Base-by-base conservation (phyloP, 1,139 yeast genomes). In the Arxiozyma slooffiae region DNA sequence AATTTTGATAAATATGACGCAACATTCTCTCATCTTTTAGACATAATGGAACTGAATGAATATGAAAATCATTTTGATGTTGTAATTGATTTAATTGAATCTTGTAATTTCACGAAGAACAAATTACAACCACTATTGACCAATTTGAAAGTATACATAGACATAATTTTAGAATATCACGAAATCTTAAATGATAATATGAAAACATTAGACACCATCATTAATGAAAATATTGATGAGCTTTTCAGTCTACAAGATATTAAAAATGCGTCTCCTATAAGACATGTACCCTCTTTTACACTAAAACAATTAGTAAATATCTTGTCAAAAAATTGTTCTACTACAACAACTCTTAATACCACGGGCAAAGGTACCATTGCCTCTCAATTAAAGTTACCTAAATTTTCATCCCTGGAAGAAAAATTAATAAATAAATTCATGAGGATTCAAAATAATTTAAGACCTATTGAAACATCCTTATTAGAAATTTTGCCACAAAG, bases 111-210 rank as follows among this genome's bases (percentile, higher is more conserved):
- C 40, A 71, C 76, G 47, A 71, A 36, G 68, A 41, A 21, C 9
- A 72, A 71, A 4, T 71, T 75, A 24, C 74, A 75, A 56, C 70
- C 71, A 47, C 55, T 66, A 44, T 56, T 74, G 7, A 60, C 71
- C 8, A 30, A 38, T n/a, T 38, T 58, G 38, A 76, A 79, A 58
- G 66, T 68, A 41, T 71, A 71, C 48, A 68, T 81, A 11, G 84
- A 79, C 52, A 67, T 82, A 8, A 73, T 85, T 1, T 69, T 75
- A 14, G 82, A 80, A 54, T 82, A 75, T 66, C 69, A 73, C 48
- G 94, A 85, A 58, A 70, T 85, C 39, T 73, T 72, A 49, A 72
- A 72, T 45, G 69, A 69, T 39, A 78, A 82, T 24, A 72, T 84
- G 54, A 70, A 69, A 16, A 74, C 81, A 0, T 72, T 83, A 34